phyloP scores from a whole-genome alignment of 1,284 basidiomycete species.

The Cryptococcus depauperatus region DNA sequence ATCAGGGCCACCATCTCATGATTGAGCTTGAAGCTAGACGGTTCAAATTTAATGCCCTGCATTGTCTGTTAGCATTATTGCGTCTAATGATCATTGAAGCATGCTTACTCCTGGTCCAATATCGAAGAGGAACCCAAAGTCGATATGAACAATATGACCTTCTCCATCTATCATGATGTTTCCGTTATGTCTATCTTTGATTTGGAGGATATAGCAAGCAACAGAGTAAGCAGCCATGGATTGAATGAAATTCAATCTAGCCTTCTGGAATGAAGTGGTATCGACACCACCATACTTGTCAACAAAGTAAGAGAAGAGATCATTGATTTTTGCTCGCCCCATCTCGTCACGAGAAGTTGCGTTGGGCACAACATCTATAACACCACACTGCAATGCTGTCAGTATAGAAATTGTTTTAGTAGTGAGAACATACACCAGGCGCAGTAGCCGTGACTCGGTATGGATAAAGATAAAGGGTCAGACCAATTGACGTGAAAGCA shows the following conservation, averaged over 20 bases:
- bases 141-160: slow-evolving; percentile 91
- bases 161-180: slow-evolving; percentile 99
- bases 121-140: slow-evolving; percentile 97
- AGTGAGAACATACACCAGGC: slow-evolving; percentile 63
- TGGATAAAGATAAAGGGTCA: slow-evolving; percentile 88
- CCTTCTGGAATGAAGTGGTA: slow-evolving; percentile 81
- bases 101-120: slow-evolving; percentile 72
- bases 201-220: slow-evolving; percentile 95
- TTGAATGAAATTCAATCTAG: slow-evolving; percentile 92
- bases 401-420: background rate
- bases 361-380: slow-evolving; percentile 98
- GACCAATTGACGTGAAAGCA: slow-evolving; percentile 76
- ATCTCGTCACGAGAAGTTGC: slow-evolving; percentile 98
- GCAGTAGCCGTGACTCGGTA: slow-evolving; percentile 96
- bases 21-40: slow-evolving; percentile 93
- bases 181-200: slow-evolving; percentile 96
- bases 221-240: slow-evolving; percentile 99
- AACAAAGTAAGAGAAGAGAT: slow-evolving; percentile 89
- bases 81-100: background rate
- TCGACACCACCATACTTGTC: slow-evolving; percentile 88
- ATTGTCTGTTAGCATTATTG: slow-evolving; percentile 3
- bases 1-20: slow-evolving; percentile 97
- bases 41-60: slow-evolving; percentile 94
- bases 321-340: slow-evolving; percentile 97
- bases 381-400: slow-evolving; percentile 64